phyloP scores from a whole-genome alignment of 2,329 filamentous ascomycete genomes.

The Elsinoe perseae region DNA sequence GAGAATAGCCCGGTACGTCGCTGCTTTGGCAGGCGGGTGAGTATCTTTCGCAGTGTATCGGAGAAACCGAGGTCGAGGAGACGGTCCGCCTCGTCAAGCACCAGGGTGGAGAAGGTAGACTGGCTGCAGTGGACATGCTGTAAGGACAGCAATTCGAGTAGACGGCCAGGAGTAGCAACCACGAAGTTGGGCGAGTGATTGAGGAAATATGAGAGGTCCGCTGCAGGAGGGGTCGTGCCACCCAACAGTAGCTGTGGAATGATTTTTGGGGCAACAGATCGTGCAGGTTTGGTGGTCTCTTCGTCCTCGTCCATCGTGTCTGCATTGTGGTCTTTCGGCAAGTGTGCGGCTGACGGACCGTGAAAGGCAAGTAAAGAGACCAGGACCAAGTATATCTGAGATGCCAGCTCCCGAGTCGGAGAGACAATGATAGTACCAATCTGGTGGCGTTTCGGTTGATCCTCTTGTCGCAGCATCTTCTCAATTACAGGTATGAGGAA shows the following conservation, averaged over 20 bases:
- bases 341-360: constrained; percentile 60
- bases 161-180: constrained; percentile 80
- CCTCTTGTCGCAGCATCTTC: constrained; percentile 68
- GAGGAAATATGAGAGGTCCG: constrained; percentile 80
- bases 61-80: constrained; percentile 92
- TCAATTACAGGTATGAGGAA: constrained; percentile 80
- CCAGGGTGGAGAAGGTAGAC: constrained; percentile 82
- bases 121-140: constrained; percentile 81
- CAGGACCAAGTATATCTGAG: constrained; percentile 80
- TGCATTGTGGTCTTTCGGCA: constrained; percentile 46
- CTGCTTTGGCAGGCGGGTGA: constrained; percentile 82
- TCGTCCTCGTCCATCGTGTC: constrained; percentile 33
- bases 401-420: constrained; percentile 83
- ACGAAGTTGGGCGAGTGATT: constrained; percentile 79
- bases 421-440: constrained; percentile 86
- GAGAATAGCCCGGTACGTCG: constrained; percentile 88
- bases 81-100: constrained; percentile 90
- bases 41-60: constrained; percentile 76
- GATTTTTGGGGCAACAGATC: constrained; percentile 48
- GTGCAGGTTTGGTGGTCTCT: constrained; percentile 33
- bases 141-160: constrained; percentile 79
- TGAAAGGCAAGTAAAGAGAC: constrained; percentile 75
- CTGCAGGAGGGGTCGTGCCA: constrained; percentile 69
- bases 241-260: constrained; percentile 85
- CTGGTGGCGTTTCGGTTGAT: constrained; percentile 81